Conservation (phyloP, 129 eudicot species). For the Centella asiatica region DNA sequence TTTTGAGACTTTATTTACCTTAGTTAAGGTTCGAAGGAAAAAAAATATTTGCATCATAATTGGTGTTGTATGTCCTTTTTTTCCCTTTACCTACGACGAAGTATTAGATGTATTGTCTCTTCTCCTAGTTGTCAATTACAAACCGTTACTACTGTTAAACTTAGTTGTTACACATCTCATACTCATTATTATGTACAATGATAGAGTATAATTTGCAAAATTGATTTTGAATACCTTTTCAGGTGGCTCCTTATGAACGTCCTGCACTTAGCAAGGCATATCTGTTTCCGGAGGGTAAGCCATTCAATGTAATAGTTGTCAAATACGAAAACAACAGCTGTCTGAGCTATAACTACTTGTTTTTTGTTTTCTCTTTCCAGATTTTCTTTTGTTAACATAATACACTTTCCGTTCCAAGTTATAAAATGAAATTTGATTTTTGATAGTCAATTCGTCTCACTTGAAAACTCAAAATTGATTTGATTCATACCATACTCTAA, state of each 20-base stretch:
- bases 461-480: too few relatives aligned
- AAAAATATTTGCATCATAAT: too few relatives aligned
- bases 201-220: background rate
- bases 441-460: too few relatives aligned
- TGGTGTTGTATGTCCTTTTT: background rate
- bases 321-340: background rate
- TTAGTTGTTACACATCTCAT: too few relatives aligned
- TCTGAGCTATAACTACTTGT: background rate
- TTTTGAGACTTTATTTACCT: too few relatives aligned
- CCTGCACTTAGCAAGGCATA: constrained; percentile 99
- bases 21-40: too few relatives aligned
- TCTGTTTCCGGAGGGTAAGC: constrained; percentile 86
- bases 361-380: background rate
- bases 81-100: background rate
- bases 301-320: background rate
- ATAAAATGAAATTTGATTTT: too few relatives aligned
- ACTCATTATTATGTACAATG: too few relatives aligned
- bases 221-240: background rate
- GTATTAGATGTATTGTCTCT: background rate
- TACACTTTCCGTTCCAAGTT: too few relatives aligned
- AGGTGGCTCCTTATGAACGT: constrained; percentile 99
- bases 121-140: background rate
- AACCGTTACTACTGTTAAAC: background rate
- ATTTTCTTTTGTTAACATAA: background rate
- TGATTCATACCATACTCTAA: too few relatives aligned